Evolutionary conservation across 2,329 filamentous ascomycete genomes (phyloP), one percentile per base, ranked within the genome.

Genomic region (Arthrobotrys pseudoclavata): DNA sequence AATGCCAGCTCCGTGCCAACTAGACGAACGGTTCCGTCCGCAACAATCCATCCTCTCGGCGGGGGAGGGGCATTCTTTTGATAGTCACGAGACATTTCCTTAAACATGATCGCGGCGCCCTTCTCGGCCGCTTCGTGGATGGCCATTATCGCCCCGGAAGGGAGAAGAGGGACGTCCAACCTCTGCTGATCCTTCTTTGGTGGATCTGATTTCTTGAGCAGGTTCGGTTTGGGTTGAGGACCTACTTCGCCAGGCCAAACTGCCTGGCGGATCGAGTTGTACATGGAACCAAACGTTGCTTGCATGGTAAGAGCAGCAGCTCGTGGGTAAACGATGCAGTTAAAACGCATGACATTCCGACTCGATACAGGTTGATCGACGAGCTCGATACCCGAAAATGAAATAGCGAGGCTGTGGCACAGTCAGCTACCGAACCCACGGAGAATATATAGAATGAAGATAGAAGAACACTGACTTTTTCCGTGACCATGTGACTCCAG

Each of bases 231-330:
- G 7, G 63, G 31, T 12, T 48, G 12, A 26, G 69, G 64, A 37
- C 48, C 31, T 53, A 48, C 34, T 72, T 64, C n/a, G 57, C 63
- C 6, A 45, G 24, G 24, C 55, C 50, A 40, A 61, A 72, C 29
- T 15, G 26, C 47, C 47, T 60, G 55, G 22, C 20, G 53, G 37
- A 69, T 53, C 20, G 75, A 79, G 24, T 48, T 45, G 37, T 66
- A 63, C 29, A 79, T 47, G 10, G 75, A 74, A 3, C 48, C 24
- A 10, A 62, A 61, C 13, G 72, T 74, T 15, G 75, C 52, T 18
- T 79, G 67, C 26, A 79, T 50, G n/a, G 48, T 53, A 50, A 64
- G 42, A n/a, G 75, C 75, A 4, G 67, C 67, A n/a, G 75, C 75
- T 22, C 69, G 68, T 18, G 75, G 75, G 24, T 64, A 70, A 45